A percentile compares a stretch with the other conserved stretches of the same genome.
Evolutionary conservation across 148 eudicot species (phyloP).

Genomic region (Dysphania ambrosioides): DNA sequence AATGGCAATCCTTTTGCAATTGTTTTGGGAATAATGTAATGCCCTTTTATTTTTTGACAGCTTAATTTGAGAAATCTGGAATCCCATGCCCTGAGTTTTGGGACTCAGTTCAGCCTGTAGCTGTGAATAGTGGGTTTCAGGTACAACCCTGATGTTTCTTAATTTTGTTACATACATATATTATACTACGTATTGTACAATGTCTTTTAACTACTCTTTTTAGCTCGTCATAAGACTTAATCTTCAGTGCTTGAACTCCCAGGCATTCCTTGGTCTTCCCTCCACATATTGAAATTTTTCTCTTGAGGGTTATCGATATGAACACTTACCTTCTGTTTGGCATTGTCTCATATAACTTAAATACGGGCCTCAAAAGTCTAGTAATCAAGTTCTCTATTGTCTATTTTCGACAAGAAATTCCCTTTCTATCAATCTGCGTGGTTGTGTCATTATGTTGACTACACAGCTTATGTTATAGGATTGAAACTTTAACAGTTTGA

Average conservation of each 20-base stretch:
- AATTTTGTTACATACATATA: not conserved
- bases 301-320: not conserved
- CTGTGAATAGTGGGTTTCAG: constrained; percentile 27
- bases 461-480: not conserved
- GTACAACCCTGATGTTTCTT: not conserved
- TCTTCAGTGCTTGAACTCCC: not conserved
- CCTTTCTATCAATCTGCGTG: not conserved
- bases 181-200: too few relatives aligned
- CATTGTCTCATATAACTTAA: not conserved
- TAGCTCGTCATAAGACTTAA: not conserved
- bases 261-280: not conserved
- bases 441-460: not conserved
- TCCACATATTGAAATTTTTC: not conserved
- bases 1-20: not conserved
- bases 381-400: not conserved
- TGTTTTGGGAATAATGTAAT: constrained; percentile 2
- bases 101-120: constrained; percentile 51
- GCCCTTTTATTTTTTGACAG: constrained; percentile 37
- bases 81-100: constrained; percentile 82
- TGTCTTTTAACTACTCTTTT: not conserved
- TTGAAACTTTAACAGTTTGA: not conserved
- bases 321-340: not conserved
- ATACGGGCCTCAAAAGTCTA: not conserved
- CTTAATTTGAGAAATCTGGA: constrained; percentile 85
- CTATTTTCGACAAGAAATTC: too few relatives aligned